Evolutionary conservation across 2,329 filamentous ascomycete species (phyloP).

Genomic region (Chaetomiaceae sp.): DNA sequence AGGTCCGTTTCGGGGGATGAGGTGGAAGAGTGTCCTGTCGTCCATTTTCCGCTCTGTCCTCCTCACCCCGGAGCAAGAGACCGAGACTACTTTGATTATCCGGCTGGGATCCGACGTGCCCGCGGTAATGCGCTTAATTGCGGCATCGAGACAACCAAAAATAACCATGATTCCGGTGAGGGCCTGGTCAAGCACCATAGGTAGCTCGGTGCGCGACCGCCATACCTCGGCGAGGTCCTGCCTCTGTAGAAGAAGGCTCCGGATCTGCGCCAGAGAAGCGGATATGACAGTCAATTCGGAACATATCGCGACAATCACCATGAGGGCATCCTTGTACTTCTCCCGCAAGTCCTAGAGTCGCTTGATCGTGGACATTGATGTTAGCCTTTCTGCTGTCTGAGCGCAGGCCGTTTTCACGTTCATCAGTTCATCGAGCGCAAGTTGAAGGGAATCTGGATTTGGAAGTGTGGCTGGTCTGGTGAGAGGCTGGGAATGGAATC

Average conservation of each 20-base stretch:
- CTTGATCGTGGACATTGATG: background rate
- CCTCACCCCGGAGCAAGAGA: too few species aligned
- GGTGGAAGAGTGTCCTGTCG: conserved; percentile 4
- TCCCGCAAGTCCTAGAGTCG: background rate
- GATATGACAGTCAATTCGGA: background rate
- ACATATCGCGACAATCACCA: background rate
- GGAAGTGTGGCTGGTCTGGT: too few species aligned
- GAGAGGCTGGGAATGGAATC: too few species aligned
- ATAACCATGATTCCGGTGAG: background rate
- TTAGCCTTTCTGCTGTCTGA: too few species aligned
- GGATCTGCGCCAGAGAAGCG: background rate
- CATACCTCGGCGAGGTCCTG: background rate
- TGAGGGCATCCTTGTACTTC: background rate
- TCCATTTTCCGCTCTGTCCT: too few species aligned
- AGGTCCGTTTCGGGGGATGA: background rate
- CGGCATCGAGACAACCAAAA: background rate
- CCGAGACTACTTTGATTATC: too few species aligned
- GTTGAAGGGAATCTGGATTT: too few species aligned
- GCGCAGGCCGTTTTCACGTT: too few species aligned
- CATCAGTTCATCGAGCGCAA: too few species aligned
- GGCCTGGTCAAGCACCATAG: background rate
- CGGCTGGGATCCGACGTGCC: too few species aligned
- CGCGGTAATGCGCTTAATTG: background rate
- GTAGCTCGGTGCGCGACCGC: background rate
- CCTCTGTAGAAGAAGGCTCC: background rate